phyloP scores from a whole-genome alignment of 2,329 filamentous ascomycete genomes.

The Alternaria conjuncta region DNA sequence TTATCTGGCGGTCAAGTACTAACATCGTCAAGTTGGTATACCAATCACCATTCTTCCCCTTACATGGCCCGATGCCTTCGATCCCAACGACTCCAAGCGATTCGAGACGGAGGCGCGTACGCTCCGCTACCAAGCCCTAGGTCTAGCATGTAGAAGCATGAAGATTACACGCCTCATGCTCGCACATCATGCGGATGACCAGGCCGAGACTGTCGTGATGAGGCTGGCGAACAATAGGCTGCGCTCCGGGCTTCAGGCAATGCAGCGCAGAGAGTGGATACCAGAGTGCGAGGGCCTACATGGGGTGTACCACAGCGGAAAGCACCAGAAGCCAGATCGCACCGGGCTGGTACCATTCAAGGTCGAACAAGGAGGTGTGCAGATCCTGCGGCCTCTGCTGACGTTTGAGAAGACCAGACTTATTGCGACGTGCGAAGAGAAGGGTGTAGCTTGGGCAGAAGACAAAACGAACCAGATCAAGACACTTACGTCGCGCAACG shows the following conservation, averaged over 20 bases:
- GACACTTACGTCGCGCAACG: conserved; percentile 80
- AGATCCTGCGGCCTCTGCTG: conserved; percentile 72
- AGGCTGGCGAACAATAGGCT: conserved; percentile 72
- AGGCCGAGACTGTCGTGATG: conserved; percentile 88
- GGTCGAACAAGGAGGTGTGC: conserved; percentile 70
- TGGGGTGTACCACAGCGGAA: conserved; percentile 62
- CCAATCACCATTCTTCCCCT: conserved; percentile 44
- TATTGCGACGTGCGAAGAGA: conserved; percentile 74
- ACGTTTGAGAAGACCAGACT: conserved; percentile 74
- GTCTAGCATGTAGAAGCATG: conserved; percentile 61
- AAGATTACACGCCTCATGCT: conserved; percentile 70
- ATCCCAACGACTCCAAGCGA: conserved; percentile 61
- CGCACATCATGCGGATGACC: conserved; percentile 89
- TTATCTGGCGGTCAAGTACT: conserved; percentile 4
- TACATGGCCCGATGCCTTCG: conserved; percentile 45
- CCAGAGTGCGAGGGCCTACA: conserved; percentile 82
- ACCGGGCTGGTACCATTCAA: conserved; percentile 34
- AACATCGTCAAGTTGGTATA: conserved; percentile 34
- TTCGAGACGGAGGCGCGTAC: conserved; percentile 79
- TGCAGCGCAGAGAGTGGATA: conserved; percentile 69
- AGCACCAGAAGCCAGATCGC: conserved; percentile 12
- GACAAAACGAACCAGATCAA: conserved; percentile 82
- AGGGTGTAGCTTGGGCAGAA: conserved; percentile 76
- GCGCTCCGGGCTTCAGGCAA: conserved; percentile 75
- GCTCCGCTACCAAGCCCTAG: conserved; percentile 75